These are phyloP conservation scores for Discostella pseudostelligera DNA, from an alignment of 108 stramenopile species.

Conservation along the genomic window DNA sequence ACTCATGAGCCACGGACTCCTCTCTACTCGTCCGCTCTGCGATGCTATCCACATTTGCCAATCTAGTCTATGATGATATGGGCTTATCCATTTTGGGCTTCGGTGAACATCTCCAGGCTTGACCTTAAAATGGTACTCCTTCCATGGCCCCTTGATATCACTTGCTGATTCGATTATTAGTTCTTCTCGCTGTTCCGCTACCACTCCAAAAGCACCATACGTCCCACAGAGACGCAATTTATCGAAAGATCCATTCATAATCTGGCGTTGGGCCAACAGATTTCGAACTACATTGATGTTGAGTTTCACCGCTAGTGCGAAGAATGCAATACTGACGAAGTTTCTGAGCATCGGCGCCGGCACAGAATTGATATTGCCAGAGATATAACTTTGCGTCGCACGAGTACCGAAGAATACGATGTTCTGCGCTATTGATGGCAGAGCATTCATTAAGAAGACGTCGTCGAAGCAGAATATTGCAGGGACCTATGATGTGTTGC, in stretches of 20 bases:
- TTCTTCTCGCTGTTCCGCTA: conserved; percentile 52
- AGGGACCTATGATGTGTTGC: conserved; percentile 10
- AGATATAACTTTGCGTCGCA: conserved; percentile 11
- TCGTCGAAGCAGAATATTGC: conserved; percentile 61
- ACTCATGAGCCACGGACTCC: conserved; percentile 56
- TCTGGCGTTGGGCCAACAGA: conserved; percentile 45
- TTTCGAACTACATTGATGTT: conserved; percentile 56
- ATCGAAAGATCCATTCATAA: conserved; percentile 74
- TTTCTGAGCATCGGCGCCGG: conserved; percentile 13
- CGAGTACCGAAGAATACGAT: conserved; percentile 17
- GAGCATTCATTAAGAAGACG: conserved; percentile 38
- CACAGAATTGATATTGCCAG: background rate
- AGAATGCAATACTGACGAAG: conserved; percentile 33
- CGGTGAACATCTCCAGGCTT: conserved; percentile 57
- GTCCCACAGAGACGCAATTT: conserved; percentile 57
- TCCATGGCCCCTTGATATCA: conserved; percentile 51
- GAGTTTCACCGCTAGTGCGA: conserved; percentile 43
- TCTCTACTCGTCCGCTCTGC: conserved; percentile 32
- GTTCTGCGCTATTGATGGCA: conserved; percentile 22
- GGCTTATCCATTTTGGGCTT: conserved; percentile 50
- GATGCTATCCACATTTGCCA: conserved; percentile 74
- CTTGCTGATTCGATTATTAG: conserved; percentile 52
- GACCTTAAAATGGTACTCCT: conserved; percentile 65
- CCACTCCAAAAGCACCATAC: conserved; percentile 66
- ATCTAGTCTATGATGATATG: conserved; percentile 67